Conservation (phyloP, 2,329 filamentous ascomycete species). For the Penicillium griseofulvum region DNA sequence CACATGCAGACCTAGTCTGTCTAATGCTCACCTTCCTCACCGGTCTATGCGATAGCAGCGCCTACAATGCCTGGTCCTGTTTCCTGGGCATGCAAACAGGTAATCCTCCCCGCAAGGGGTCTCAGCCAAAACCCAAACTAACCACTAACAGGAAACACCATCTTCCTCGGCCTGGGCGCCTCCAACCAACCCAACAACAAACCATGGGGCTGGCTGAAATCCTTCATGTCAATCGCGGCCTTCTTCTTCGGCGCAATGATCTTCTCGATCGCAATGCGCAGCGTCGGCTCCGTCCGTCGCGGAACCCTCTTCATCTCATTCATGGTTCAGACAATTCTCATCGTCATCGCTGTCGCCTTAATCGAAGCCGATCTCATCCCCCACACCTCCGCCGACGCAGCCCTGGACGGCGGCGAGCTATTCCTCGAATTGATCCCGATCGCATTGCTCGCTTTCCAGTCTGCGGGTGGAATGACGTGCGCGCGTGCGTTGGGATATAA, state of each 20-base stretch:
- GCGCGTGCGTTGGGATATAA: constrained; percentile 43
- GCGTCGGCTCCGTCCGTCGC: constrained; percentile 33
- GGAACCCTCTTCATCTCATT: constrained; percentile 44
- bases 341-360: constrained; percentile 42
- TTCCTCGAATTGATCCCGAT: constrained; percentile 46
- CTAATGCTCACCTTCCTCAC: constrained; percentile 43
- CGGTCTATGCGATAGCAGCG: constrained; percentile 46
- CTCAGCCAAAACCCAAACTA: too few relatives aligned
- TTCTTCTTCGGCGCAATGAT: constrained; percentile 45
- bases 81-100: constrained; percentile 51
- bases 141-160: constrained; percentile 41
- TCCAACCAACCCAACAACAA: constrained; percentile 40
- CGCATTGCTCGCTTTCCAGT: constrained; percentile 45
- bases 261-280: constrained; percentile 41
- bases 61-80: constrained; percentile 49
- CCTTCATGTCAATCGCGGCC: constrained; percentile 41
- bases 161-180: constrained; percentile 48
- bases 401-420: constrained; percentile 26
- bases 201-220: constrained; percentile 46
- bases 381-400: constrained; percentile 22
- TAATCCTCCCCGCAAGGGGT: constrained; percentile 19
- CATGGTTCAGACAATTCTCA: constrained; percentile 37
- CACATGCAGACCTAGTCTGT: constrained; percentile 39
- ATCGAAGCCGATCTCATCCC: constrained; percentile 42
- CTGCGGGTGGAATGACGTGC: constrained; percentile 44